These are phyloP conservation scores for Rhazya stricta DNA, from an alignment of 257 asterid genomes.

Conservation along the genomic window DNA sequence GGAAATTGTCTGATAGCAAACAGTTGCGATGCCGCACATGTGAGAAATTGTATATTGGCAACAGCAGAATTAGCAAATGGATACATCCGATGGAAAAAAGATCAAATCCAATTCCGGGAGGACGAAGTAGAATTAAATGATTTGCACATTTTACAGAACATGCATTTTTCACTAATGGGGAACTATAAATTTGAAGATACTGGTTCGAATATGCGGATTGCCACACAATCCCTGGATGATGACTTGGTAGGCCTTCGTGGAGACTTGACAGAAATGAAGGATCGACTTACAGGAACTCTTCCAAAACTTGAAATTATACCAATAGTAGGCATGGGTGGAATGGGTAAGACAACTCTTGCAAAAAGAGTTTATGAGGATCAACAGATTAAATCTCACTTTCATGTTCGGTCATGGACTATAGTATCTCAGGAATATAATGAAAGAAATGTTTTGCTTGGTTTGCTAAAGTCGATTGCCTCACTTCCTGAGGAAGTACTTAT, in stretches of 20 bases:
- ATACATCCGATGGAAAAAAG: background rate
- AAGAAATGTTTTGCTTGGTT: background rate
- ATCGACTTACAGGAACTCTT: background rate
- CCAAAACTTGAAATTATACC: background rate
- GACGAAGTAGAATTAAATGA: background rate
- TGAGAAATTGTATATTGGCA: too few relatives aligned
- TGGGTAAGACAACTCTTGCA: background rate
- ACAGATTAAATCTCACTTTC: background rate
- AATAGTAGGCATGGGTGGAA: background rate
- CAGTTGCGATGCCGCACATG: background rate
- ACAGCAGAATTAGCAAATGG: background rate
- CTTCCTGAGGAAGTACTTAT: background rate
- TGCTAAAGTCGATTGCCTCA: background rate
- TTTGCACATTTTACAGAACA: background rate
- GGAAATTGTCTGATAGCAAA: too few relatives aligned
- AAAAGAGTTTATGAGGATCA: background rate
- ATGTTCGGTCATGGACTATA: background rate
- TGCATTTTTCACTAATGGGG: too few relatives aligned
- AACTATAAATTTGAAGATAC: too few relatives aligned
- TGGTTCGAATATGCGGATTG: background rate
- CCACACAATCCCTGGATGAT: background rate
- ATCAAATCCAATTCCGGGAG: background rate
- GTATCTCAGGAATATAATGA: background rate
- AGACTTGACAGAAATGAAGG: background rate
- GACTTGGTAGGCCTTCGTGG: background rate